A percentile compares a stretch with the other conserved stretches of the same genome.
Evolutionary conservation across 139 green algal species (phyloP).

Genomic region (Chara braunii): DNA sequence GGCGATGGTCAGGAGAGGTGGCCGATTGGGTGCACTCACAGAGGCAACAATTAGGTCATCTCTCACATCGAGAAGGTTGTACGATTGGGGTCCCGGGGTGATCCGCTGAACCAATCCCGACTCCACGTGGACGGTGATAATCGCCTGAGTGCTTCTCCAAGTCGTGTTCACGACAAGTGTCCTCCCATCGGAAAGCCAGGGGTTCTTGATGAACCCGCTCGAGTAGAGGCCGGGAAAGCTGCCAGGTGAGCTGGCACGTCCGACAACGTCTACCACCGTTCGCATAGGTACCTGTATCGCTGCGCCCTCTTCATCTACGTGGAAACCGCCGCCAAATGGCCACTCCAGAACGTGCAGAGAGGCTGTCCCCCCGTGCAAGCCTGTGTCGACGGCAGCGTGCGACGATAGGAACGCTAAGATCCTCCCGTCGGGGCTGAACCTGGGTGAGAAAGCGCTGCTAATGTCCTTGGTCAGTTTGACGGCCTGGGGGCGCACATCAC

Average conservation of each 20-base stretch:
- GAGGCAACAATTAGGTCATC: too few species aligned
- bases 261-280: slow-evolving; percentile 21
- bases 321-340: slow-evolving; percentile 15
- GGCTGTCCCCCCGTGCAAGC: slow-evolving; percentile 64
- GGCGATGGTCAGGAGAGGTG: too few species aligned
- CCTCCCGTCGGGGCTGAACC: slow-evolving; percentile 51
- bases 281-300: slow-evolving; percentile 4
- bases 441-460: slow-evolving; percentile 38
- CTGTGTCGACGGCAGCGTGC: slow-evolving; percentile 51
- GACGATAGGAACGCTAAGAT: slow-evolving; percentile 69
- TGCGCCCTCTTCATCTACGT: not conserved
- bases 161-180: slow-evolving; percentile 61
- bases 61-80: too few species aligned
- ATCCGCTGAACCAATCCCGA: slow-evolving; percentile 34
- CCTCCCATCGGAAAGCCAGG: slow-evolving; percentile 19
- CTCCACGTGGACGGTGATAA: slow-evolving; percentile 54
- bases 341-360: slow-evolving; percentile 56
- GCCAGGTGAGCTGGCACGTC: not conserved
- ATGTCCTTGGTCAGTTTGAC: slow-evolving; percentile 34
- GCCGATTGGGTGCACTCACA: too few species aligned
- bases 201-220: not conserved
- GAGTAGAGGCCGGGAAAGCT: slow-evolving; percentile 58
- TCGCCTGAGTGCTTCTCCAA: slow-evolving; percentile 53
- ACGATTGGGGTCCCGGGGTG: too few species aligned
- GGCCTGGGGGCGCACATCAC: too few species aligned